A percentile compares a stretch with the other conserved stretches of the same genome.
Evolutionary conservation across 2,329 filamentous ascomycete species (phyloP).

Genomic region (Penicillium psychrosexuale): DNA sequence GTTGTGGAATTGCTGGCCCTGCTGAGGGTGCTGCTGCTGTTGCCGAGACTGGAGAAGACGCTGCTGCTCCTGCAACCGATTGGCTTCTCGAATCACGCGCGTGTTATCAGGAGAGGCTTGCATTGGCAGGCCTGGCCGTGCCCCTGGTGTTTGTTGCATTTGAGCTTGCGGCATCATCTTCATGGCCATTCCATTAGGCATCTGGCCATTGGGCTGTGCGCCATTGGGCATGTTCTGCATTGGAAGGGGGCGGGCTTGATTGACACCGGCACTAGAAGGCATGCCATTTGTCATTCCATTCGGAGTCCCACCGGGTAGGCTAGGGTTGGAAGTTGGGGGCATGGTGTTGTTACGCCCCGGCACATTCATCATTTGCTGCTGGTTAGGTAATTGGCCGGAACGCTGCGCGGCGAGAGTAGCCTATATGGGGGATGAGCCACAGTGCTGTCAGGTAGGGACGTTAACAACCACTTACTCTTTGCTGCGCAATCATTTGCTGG

Average conservation of each 20-base stretch:
- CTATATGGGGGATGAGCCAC: constrained; percentile 22
- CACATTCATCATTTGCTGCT: constrained; percentile 36
- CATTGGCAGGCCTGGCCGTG: constrained; percentile 45
- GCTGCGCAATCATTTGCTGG: constrained; percentile 59
- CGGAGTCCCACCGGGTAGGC: constrained; percentile 40
- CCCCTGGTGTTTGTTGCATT: constrained; percentile 50
- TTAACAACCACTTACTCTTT: constrained; percentile 43
- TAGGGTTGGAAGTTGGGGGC: constrained; percentile 34
- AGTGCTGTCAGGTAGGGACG: neutral
- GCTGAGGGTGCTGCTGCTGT: constrained; percentile 38
- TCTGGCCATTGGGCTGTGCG: constrained; percentile 47
- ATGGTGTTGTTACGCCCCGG: constrained; percentile 41
- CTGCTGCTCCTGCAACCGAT: constrained; percentile 51
- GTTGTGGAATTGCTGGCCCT: constrained; percentile 37
- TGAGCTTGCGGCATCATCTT: constrained; percentile 55
- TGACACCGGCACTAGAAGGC: constrained; percentile 34
- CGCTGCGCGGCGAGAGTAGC: constrained; percentile 45
- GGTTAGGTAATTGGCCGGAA: constrained; percentile 42
- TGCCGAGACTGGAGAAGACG: constrained; percentile 59
- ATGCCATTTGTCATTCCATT: constrained; percentile 50
- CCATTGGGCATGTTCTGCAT: constrained; percentile 44
- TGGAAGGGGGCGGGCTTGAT: constrained; percentile 39
- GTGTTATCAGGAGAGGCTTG: constrained; percentile 55
- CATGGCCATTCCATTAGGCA: constrained; percentile 58
- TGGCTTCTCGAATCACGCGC: constrained; percentile 48